phyloP scores from a whole-genome alignment of 2,329 filamentous ascomycete species.

The Claviceps fusiformis region DNA sequence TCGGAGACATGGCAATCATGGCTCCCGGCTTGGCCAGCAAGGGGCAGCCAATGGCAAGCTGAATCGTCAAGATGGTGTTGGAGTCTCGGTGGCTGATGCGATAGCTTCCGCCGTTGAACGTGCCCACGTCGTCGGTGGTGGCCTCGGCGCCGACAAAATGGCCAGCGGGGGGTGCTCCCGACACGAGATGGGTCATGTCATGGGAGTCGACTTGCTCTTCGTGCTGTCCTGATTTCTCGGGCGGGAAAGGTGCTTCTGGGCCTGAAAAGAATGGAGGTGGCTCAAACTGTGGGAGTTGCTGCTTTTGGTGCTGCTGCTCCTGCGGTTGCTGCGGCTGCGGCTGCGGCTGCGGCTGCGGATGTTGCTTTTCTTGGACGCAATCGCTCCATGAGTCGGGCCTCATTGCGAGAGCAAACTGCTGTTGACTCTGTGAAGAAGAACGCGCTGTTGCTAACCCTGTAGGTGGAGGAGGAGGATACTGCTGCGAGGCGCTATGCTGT shows the following conservation, averaged over 20 bases:
- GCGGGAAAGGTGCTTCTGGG: slow-evolving; percentile 12
- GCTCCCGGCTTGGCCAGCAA: slow-evolving; percentile 67
- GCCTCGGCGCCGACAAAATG: slow-evolving; percentile 51
- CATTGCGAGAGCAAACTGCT: slow-evolving; percentile 11
- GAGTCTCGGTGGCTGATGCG: slow-evolving; percentile 83
- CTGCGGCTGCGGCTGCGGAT: slow-evolving; percentile 15
- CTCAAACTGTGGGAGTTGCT: slow-evolving; percentile 16
- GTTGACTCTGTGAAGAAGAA: background rate
- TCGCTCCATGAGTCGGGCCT: slow-evolving; percentile 13
- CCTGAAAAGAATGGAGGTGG: slow-evolving; percentile 14
- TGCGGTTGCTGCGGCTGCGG: slow-evolving; percentile 7
- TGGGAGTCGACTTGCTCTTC: slow-evolving; percentile 12
- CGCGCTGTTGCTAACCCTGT: background rate
- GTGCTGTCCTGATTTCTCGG: slow-evolving; percentile 15
- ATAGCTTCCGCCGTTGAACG: slow-evolving; percentile 92
- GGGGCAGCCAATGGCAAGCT: slow-evolving; percentile 80
- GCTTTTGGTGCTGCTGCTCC: slow-evolving; percentile 11
- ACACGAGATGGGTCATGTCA: slow-evolving; percentile 19
- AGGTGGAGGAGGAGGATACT: slow-evolving; percentile 8
- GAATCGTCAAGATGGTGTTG: slow-evolving; percentile 80
- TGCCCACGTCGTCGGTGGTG: slow-evolving; percentile 74
- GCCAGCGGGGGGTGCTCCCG: slow-evolving; percentile 27
- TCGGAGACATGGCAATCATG: slow-evolving; percentile 92
- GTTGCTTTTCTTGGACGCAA: slow-evolving; percentile 9
- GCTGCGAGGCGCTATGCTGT: slow-evolving; percentile 10